These are phyloP conservation scores for Saussurea involucrata DNA, from an alignment of 129 eudicot species.

Conservation along the genomic window DNA sequence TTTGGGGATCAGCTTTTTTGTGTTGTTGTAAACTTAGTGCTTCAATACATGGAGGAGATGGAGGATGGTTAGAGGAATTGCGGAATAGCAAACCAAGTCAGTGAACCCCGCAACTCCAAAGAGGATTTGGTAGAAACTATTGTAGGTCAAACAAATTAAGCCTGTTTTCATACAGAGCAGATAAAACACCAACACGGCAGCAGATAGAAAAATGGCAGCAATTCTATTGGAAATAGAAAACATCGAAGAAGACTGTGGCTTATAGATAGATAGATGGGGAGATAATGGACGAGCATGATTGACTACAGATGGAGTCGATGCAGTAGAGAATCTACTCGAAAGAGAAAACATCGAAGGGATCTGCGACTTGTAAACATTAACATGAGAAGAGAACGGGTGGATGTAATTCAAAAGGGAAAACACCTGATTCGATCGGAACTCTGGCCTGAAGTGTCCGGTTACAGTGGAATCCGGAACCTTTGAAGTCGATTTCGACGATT, in stretches of 20 bases:
- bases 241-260: constrained; percentile 29
- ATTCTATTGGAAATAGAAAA: constrained; percentile 27
- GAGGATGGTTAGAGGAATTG: constrained; percentile 31
- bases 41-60: constrained; percentile 30
- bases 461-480: constrained; percentile 67
- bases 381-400: constrained; percentile 14
- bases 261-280: constrained; percentile 35
- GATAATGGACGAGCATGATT: constrained; percentile 36
- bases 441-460: constrained; percentile 64
- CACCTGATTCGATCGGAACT: constrained; percentile 33
- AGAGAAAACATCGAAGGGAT: constrained; percentile 19
- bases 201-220: constrained; percentile 19
- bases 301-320: constrained; percentile 13
- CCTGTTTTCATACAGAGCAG: constrained; percentile 33
- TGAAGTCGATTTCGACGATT: constrained; percentile 24
- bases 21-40: constrained; percentile 13
- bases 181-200: constrained; percentile 16
- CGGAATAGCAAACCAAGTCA: constrained; percentile 24
- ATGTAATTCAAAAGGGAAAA: constrained; percentile 19
- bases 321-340: constrained; percentile 24
- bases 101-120: constrained; percentile 29
- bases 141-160: constrained; percentile 33
- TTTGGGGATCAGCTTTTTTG: not conserved
- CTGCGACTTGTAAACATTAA: constrained; percentile 25
- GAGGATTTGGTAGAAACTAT: constrained; percentile 33